phyloP scores from a whole-genome alignment of 139 green algal species.

The Chlorella sorokiniana region DNA sequence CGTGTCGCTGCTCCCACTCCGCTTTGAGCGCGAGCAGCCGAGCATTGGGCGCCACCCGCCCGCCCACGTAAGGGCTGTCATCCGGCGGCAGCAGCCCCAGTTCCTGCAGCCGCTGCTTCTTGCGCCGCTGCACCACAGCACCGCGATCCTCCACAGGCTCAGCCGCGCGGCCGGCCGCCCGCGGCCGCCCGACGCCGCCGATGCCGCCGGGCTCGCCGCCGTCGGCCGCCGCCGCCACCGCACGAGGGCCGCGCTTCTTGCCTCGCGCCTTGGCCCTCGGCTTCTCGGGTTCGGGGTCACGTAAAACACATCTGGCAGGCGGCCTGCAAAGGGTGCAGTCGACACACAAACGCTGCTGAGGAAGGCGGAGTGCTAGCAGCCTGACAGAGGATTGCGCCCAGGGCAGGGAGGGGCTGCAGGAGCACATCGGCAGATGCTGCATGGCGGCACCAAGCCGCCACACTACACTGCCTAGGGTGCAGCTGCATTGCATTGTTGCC shows the following conservation, averaged over 20 bases:
- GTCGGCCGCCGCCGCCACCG: not conserved
- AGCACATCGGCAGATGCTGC: too few species aligned
- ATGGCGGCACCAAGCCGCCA: too few species aligned
- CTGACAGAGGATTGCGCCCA: not conserved
- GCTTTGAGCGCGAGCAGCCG: constrained; percentile 18
- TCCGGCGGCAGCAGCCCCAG: constrained; percentile 31
- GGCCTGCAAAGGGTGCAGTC: not conserved
- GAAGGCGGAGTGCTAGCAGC: too few species aligned
- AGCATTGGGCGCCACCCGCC: constrained; percentile 11
- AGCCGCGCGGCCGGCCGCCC: not conserved
- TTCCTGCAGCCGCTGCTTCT: constrained; percentile 32
- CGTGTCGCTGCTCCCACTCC: constrained; percentile 1
- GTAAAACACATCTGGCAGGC: constrained; percentile 44
- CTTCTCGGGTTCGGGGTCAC: constrained; percentile 1
- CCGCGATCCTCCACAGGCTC: constrained; percentile 21
- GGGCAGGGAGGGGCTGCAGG: too few species aligned
- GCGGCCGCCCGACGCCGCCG: not conserved
- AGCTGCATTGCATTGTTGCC: not conserved
- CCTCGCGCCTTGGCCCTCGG: constrained; percentile 22
- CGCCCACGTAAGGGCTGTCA: constrained; percentile 11
- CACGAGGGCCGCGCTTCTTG: not conserved
- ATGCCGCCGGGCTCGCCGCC: not conserved
- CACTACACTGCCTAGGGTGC: too few species aligned
- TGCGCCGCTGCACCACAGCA: constrained; percentile 8
- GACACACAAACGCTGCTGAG: not conserved